Percentiles rank a stretch among this genome's conserved stretches.
These are phyloP conservation scores for Steccherinum ochraceum DNA, from an alignment of 768 basidiomycete genomes.

Conservation along the genomic window DNA sequence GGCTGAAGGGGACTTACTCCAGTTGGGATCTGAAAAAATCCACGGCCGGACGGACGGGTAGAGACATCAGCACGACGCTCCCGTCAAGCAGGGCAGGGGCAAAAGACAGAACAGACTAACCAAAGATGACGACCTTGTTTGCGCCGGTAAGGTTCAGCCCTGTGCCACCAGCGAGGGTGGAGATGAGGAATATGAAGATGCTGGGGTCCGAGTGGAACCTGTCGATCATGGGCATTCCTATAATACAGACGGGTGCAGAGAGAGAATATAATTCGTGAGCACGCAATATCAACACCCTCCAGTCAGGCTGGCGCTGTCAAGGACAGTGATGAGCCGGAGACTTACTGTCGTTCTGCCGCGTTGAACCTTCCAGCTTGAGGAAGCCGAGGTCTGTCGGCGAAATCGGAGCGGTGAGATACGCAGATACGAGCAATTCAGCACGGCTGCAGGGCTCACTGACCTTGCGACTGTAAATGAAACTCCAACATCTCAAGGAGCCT, in stretches of 20 bases:
- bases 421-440: not conserved
- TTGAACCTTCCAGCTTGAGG: slow-evolving; percentile 76
- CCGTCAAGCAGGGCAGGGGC: not conserved
- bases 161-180: slow-evolving; percentile 87
- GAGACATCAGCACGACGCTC: no score
- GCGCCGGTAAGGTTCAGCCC: slow-evolving; percentile 88
- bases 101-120: slow-evolving; percentile 32
- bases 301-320: not conserved
- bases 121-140: slow-evolving; percentile 92
- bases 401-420: not conserved
- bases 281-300: no score
- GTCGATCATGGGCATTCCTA: slow-evolving; percentile 86
- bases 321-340: slow-evolving; percentile 1
- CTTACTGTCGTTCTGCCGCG: slow-evolving; percentile 61
- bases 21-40: slow-evolving; percentile 67
- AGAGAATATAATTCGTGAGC: not conserved
- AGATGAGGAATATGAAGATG: slow-evolving; percentile 80
- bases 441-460: slow-evolving; percentile 40
- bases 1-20: slow-evolving; percentile 58
- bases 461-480: slow-evolving; percentile 56
- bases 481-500: slow-evolving; percentile 84
- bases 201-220: slow-evolving; percentile 69
- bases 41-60: no score
- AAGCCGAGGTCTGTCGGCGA: slow-evolving; percentile 42
- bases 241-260: not conserved